Conservation (phyloP, 257 asterid species). For the Perilla frutescens region DNA sequence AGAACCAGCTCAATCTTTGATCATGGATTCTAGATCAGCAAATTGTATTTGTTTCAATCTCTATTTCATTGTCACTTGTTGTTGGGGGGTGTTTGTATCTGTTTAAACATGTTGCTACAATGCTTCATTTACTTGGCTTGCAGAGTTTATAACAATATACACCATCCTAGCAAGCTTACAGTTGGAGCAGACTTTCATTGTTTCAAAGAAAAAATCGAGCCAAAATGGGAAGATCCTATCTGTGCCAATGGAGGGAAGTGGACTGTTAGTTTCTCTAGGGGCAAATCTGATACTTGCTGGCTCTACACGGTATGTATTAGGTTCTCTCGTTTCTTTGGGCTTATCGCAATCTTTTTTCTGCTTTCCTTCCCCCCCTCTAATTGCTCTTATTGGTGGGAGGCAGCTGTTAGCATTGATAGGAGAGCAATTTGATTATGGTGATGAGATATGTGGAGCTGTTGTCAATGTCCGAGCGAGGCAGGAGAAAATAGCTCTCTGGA, state of each 20-base stretch:
- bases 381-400: constrained; percentile 20
- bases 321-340: background rate
- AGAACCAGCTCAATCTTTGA: background rate
- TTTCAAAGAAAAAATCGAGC: constrained; percentile 85
- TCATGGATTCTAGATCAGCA: background rate
- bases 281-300: constrained; percentile 87
- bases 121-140: constrained; percentile 24
- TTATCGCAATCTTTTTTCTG: background rate
- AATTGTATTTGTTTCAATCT: background rate
- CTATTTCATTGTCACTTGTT: constrained; percentile 2
- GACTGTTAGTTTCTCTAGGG: constrained; percentile 64
- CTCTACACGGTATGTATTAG: constrained; percentile 69
- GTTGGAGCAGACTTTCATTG: constrained; percentile 82
- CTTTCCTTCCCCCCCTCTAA: background rate
- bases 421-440: constrained; percentile 92
- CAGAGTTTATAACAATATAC: constrained; percentile 85
- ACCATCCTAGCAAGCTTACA: constrained; percentile 89
- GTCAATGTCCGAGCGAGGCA: constrained; percentile 74
- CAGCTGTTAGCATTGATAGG: constrained; percentile 95
- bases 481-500: constrained; percentile 87
- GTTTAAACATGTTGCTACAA: background rate
- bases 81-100: background rate
- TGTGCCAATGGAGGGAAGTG: constrained; percentile 97
- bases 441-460: constrained; percentile 97
- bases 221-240: constrained; percentile 96